These are phyloP conservation scores for Ceratocystis colombiana DNA, from an alignment of 2,329 filamentous ascomycete genomes.

Conservation along the genomic window DNA sequence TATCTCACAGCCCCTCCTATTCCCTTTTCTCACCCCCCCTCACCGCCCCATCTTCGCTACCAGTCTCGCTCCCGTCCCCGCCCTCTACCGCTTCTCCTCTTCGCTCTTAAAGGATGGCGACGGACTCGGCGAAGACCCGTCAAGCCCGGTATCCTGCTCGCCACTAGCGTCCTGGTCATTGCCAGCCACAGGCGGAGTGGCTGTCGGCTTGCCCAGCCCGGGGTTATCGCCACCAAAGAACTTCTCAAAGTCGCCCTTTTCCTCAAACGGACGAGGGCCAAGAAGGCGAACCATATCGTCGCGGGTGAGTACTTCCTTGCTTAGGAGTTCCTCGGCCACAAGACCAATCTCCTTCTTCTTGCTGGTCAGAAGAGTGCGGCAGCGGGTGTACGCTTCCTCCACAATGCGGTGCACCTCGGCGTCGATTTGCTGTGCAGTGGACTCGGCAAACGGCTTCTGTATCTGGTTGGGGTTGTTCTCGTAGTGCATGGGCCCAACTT, in stretches of 20 bases:
- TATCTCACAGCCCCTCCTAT: background rate
- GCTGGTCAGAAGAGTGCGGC: conserved; percentile 67
- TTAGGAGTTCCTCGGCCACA: conserved; percentile 83
- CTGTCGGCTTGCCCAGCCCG: conserved; percentile 44
- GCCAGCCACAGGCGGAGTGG: conserved; percentile 39
- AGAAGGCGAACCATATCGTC: conserved; percentile 88
- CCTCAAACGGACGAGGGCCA: conserved; percentile 73
- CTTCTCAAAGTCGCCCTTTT: conserved; percentile 79
- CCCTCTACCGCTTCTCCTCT: background rate
- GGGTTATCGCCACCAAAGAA: conserved; percentile 64
- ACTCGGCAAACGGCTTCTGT: conserved; percentile 91
- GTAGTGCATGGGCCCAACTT: conserved; percentile 87
- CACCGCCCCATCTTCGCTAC: background rate
- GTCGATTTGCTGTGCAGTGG: conserved; percentile 87
- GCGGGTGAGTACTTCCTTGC: conserved; percentile 80
- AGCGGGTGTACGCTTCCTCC: conserved; percentile 85
- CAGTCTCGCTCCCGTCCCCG: conserved; percentile 4
- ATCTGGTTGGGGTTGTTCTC: conserved; percentile 71
- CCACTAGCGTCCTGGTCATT: conserved; percentile 30
- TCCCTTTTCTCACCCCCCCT: background rate
- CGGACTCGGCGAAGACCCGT: conserved; percentile 4
- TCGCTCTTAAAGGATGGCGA: conserved; percentile 11
- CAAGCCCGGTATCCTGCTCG: conserved; percentile 26
- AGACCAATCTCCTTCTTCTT: conserved; percentile 84
- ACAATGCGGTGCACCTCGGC: conserved; percentile 83